Conservation (phyloP, 352 stramenopile genomes). For the Phytopythium kandeliae region DNA sequence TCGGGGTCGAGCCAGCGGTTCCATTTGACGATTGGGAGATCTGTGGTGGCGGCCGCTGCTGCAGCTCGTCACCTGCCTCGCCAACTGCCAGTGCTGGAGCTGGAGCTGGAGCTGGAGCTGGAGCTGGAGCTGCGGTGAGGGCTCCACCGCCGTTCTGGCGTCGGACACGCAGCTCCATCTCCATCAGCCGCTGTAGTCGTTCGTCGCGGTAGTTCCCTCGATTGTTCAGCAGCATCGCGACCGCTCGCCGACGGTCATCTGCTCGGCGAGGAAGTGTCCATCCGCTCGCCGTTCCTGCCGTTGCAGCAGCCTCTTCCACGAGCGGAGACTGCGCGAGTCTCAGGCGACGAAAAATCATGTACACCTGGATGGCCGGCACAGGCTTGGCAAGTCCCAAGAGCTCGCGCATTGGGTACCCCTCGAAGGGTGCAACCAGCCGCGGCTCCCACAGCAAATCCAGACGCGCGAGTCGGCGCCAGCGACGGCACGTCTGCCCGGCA, state of each 20-base stretch:
- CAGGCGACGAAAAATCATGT: constrained; percentile 61
- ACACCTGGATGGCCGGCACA: constrained; percentile 67
- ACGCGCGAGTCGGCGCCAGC: constrained; percentile 45
- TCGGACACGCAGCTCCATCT: constrained; percentile 5
- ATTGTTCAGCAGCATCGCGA: background rate
- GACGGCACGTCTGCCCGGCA: constrained; percentile 42
- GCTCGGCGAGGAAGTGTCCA: background rate
- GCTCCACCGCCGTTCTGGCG: background rate
- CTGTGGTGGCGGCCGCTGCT: background rate
- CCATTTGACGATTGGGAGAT: background rate
- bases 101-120: background rate
- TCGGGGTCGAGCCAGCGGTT: background rate
- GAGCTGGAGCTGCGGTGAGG: background rate
- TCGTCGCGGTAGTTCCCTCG: constrained; percentile 4
- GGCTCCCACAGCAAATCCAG: constrained; percentile 68
- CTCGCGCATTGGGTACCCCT: constrained; percentile 55
- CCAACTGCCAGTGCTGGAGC: background rate
- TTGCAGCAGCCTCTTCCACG: background rate
- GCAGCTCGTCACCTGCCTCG: background rate
- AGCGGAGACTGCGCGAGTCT: constrained; percentile 22
- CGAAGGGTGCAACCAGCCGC: constrained; percentile 44
- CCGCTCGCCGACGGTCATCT: background rate
- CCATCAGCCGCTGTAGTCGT: constrained; percentile 4
- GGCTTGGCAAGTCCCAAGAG: constrained; percentile 38
- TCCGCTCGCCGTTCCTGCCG: background rate